Base-by-base conservation (phyloP, 2,329 filamentous ascomycete species). In the Metarhizium anisopliae region DNA sequence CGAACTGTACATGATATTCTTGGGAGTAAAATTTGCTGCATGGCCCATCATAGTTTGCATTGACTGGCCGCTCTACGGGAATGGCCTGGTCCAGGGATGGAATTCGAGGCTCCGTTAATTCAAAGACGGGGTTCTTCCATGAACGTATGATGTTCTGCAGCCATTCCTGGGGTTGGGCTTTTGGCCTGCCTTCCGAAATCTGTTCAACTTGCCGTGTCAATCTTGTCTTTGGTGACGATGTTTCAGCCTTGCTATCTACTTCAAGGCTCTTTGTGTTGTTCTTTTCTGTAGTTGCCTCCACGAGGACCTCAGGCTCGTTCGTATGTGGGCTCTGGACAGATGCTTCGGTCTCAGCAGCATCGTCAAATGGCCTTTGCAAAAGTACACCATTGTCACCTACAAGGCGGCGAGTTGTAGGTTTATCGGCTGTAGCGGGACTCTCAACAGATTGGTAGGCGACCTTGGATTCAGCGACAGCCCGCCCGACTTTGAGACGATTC, bases 101-200 rank as follows among this genome's bases (percentile, higher is more conserved):
- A 25, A 85, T 77, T 0, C 67, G 60, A 2, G 68, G 61, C 54
- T 83, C 73, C 0, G 68, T 67, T 3, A 67, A 64, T n/a, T 77
- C 71, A 66, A 95, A 96, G 0, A 89, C 74, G 0, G 90, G 89
- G 57, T 92, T 95, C 8, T 86, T 70, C 89, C 90, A 95, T 8
- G 74, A 75, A 40, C 76, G 68, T 1, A 90, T 69, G 6, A 93
- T 63, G 6, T 77, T 71, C 8, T 77, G 73, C 2, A 91, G 70
- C 87, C 86, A 90, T 10, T 67, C 61, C 50, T 66, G 72, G 7
- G 62, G 60, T 30, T 63, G 56, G 7, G 38, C 56, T 38, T 59
- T 59, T 2, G 35, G 35, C 47, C 54, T 43, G 25, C 49, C 52
- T 42, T 60, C 49, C 38, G 55, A 32, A 32, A 38, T 32, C 6